Evolutionary conservation across 2,329 filamentous ascomycete genomes (phyloP), one percentile per base, ranked within the genome.

Genomic region (Penicillium hesseltinei): DNA sequence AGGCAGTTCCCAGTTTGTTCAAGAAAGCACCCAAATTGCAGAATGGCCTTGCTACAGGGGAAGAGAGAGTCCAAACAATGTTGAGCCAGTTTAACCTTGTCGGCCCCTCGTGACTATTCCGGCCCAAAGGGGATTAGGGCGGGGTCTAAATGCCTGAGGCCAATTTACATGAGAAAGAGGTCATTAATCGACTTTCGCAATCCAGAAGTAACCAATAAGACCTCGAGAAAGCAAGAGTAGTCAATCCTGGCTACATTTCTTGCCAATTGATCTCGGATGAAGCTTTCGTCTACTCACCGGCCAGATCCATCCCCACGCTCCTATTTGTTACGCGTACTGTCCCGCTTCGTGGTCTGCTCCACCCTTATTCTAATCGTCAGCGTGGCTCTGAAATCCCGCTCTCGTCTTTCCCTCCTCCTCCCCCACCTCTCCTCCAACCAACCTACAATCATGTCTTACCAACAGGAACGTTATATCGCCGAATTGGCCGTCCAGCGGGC

Each of bases 401-500:
- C 71, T 63, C 78, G 74, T 62, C 72, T 81, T 57, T 68, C 74
- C 54, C 71, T 75, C 56, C 58, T 77, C 42, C 66, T 74, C 60
- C 64, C 69, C 54, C 69, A 66, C 59, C 59, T 69, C 55, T 59
- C 66, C 51, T 59, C 61, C 54, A 59, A 58, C 35, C 66, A 68
- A 55, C 51, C 67, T 51, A 56, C 67, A 60, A 73, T 57, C 35
- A 77, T 80, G 73, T 72, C 79, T 47, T 96, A 94, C 81, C 80
- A 84, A 58, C 85, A 87, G 63, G 92, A 97, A 80, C 86, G 94
- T 67, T 81, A 88, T 69, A 84, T 96, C 54, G 92, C 92, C 61
- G 88, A 93, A 73, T 85, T 96, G 43, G 92, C 92, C 60, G 92
- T 96, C 56, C 91, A 96, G 79, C 86, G 92, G 63, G 92, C 89